Percentiles rank a stretch among this genome's conserved stretches.
phyloP scores from a whole-genome alignment of 2,329 filamentous ascomycete genomes.

The Macrophomina tecta region DNA sequence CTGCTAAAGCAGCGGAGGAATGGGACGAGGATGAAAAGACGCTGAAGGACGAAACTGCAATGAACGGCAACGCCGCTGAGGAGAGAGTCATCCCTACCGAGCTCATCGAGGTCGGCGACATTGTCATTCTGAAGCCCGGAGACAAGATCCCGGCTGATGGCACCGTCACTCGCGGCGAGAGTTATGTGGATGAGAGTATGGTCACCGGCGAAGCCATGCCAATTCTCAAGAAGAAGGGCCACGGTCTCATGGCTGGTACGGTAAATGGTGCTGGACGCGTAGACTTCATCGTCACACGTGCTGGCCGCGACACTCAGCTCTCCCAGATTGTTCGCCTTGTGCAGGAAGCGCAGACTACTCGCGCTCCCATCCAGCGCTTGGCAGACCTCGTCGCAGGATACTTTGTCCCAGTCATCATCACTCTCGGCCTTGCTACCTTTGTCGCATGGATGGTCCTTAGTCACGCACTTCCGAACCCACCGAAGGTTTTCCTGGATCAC shows the following conservation, averaged over 20 bases:
- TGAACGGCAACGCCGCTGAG: constrained; percentile 69
- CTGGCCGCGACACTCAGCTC: constrained; percentile 92
- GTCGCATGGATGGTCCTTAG: constrained; percentile 93
- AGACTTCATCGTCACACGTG: constrained; percentile 90
- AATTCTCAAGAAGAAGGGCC: constrained; percentile 84
- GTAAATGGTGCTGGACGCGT: constrained; percentile 92
- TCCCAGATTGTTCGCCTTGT: constrained; percentile 99
- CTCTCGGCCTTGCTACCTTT: constrained; percentile 85
- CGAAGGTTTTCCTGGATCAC: constrained; percentile 81
- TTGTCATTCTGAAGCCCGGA: constrained; percentile 90
- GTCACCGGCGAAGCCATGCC: constrained; percentile 97
- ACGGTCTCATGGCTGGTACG: constrained; percentile 85
- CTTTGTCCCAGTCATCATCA: constrained; percentile 88
- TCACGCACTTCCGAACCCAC: constrained; percentile 82
- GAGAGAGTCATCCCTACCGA: constrained; percentile 91
- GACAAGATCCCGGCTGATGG: constrained; percentile 98
- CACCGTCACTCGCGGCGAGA: constrained; percentile 83
- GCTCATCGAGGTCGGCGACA: constrained; percentile 89
- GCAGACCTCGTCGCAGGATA: constrained; percentile 91
- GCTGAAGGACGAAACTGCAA: constrained; percentile 36
- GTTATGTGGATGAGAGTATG: constrained; percentile 97
- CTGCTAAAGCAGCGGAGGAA: constrained; percentile 83
- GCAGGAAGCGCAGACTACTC: constrained; percentile 92
- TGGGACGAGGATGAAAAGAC: constrained; percentile 63
- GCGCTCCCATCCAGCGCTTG: constrained; percentile 91